Base-by-base conservation (phyloP, 768 basidiomycete genomes). In the Mycena capillaripes region DNA sequence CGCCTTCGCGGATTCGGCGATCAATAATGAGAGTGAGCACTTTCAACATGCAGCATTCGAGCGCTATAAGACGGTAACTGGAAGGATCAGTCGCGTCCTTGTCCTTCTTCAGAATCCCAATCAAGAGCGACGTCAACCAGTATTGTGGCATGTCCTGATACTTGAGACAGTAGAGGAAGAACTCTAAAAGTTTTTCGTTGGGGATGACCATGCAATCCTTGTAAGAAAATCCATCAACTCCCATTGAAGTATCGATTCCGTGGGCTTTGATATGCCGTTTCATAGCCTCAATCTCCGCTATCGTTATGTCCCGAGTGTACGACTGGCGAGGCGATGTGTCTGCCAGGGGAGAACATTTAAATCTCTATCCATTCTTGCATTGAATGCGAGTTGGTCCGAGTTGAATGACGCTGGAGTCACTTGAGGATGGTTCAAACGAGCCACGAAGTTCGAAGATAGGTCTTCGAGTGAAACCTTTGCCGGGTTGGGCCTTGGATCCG, bases 121-220 rank as follows among this genome's bases (percentile, higher is more conserved):
- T 42, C 3, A 59, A 17, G 2, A 59, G 38, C 4, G 58, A 40
- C 1, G 23, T n/a, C 0, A 59, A 25, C 58, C 58, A 59, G 16
- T 7, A 27, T 14, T 16, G 58, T 1, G 58, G 58, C 58, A 59
- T 59, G 6, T 59, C 58, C 12, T 59, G 58, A 19, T 59, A 9
- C 19, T 59, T 59, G 12, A 59, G 38, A 14, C 58, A 59, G 58
- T 59, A 59, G 3, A 40, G 32, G 38, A 59, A 59, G 23, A 59
- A 59, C 17, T 40, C n/a, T 3, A 59, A 16, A 4, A 59, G 38
- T 16, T 59, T 59, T 12, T 59, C 58, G 29, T 59, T 59, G n/a
- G 58, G 58, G 11, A 59, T 59, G 12, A 1, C 58, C 11, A 59
- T 12, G 38, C 58, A 59, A 21, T 59, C 58, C 8, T 42, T 23